These are phyloP conservation scores for Jatropha curcas DNA, from an alignment of 345 rosid genomes.

Conservation along the genomic window DNA sequence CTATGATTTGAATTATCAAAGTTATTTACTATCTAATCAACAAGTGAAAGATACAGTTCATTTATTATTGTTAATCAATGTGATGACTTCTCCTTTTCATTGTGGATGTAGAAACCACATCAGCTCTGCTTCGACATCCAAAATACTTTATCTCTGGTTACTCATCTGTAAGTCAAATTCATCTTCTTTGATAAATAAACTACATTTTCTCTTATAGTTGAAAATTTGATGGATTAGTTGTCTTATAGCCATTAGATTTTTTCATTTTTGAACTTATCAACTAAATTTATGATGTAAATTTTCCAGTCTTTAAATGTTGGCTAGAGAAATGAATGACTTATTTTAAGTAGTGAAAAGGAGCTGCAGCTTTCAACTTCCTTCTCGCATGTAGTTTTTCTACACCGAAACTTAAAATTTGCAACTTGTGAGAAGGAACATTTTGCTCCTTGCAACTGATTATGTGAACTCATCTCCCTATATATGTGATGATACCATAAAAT, in stretches of 20 bases:
- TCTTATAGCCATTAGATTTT: no score
- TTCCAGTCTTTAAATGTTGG: neutral
- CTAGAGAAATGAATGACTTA: neutral
- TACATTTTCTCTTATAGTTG: neutral
- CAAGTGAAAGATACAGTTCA: neutral
- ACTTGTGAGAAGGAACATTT: neutral
- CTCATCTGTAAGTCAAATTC: constrained; percentile 24
- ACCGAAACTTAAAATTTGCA: neutral
- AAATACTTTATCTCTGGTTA: constrained; percentile 16
- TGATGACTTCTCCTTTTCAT: neutral
- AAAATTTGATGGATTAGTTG: neutral
- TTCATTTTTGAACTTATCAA: neutral
- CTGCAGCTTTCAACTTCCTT: neutral
- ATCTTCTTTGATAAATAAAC: neutral
- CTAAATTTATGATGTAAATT: neutral
- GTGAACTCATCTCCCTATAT: neutral
- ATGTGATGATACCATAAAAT: neutral
- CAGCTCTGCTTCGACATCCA: constrained; percentile 19
- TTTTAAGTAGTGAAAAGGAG: constrained; percentile 1
- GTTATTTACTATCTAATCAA: neutral
- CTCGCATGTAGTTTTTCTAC: neutral
- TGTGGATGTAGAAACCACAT: constrained; percentile 20
- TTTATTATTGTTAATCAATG: neutral
- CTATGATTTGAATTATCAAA: neutral
- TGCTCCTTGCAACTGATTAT: neutral